Base-by-base conservation (phyloP, 148 eudicot genomes). In the Persicaria maculosa region DNA sequence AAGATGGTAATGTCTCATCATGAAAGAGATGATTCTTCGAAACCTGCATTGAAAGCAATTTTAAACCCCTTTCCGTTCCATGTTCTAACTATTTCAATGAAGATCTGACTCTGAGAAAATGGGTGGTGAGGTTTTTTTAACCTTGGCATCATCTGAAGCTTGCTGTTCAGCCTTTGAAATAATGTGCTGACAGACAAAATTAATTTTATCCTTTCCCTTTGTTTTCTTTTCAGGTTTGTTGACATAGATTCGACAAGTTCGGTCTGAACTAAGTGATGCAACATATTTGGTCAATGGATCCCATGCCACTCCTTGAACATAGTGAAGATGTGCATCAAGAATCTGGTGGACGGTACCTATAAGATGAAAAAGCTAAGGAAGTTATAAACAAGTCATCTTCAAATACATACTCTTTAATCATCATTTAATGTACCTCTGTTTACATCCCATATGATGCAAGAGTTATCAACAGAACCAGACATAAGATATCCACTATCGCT, bases 221-320 rank as follows among this genome's bases (percentile, higher is more conserved):
- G 78, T 58, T 79, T 86, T 87, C 57, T 76, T 81, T 78, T 89
- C 89, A 62, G 97, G 96, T 79, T 88, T 92, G 73, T 90, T 92
- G 68, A 82, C 84, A 77, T 87, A 95, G 67, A 95, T 82, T 52
- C 97, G 85, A 79, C 93, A 90, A 50, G 93, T 88, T 86, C 98
- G 86, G 77, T 95, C 97, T 62, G 97, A 95, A 82, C 98, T 92
- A 75, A 95, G 81, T 48, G 98, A 95, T 64, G 98, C 93, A 74
- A 85, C 85, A 74, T 88, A 95, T 74, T 87, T 92, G 19, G 86
- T 76, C 73, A 95, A 81, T 47, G 98, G 98, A 86, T 92, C 98
- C 96, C 96, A 95, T 58, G 98, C 96, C 46, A 95, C 98, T 75
- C 98, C 97, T 84, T 95, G 98, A 78, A 95, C 98, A 79, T 92